A percentile compares a stretch with the other conserved stretches of the same genome.
These are phyloP conservation scores for Fusarium anguioides DNA, from an alignment of 2,329 filamentous ascomycete species.

Conservation along the genomic window DNA sequence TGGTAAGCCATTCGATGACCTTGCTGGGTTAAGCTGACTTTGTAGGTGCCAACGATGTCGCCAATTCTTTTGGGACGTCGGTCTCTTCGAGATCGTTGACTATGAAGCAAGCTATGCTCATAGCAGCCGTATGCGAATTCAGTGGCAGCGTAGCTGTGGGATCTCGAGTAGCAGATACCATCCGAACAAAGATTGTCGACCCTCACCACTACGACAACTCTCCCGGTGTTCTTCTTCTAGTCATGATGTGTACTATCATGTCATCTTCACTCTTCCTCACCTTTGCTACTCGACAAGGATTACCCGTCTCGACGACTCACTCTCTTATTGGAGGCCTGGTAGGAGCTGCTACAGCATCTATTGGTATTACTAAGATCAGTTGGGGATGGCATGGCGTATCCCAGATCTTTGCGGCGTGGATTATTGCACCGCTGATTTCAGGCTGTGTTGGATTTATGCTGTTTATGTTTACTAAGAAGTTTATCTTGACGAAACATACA, in stretches of 20 bases:
- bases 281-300: conserved; percentile 60
- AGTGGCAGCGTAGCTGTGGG: conserved; percentile 69
- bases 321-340: conserved; percentile 59
- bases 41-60: conserved; percentile 73
- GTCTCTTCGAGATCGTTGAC: conserved; percentile 76
- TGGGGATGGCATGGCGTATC: conserved; percentile 54
- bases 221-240: conserved; percentile 62
- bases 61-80: conserved; percentile 79
- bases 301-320: conserved; percentile 67
- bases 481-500: conserved; percentile 44
- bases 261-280: conserved; percentile 64
- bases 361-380: conserved; percentile 51
- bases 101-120: conserved; percentile 68
- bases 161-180: conserved; percentile 69
- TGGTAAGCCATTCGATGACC: conserved; percentile 49
- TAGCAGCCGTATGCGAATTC: conserved; percentile 71
- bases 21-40: not conserved
- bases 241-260: conserved; percentile 66
- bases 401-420: conserved; percentile 54
- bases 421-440: conserved; percentile 51
- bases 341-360: conserved; percentile 51
- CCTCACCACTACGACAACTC: conserved; percentile 64
- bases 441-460: conserved; percentile 48
- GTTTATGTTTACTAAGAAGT: conserved; percentile 51
- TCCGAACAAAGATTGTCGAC: conserved; percentile 64